These are phyloP conservation scores for Fomitopsis betulina DNA, from an alignment of 1,284 basidiomycete species.

Conservation along the genomic window DNA sequence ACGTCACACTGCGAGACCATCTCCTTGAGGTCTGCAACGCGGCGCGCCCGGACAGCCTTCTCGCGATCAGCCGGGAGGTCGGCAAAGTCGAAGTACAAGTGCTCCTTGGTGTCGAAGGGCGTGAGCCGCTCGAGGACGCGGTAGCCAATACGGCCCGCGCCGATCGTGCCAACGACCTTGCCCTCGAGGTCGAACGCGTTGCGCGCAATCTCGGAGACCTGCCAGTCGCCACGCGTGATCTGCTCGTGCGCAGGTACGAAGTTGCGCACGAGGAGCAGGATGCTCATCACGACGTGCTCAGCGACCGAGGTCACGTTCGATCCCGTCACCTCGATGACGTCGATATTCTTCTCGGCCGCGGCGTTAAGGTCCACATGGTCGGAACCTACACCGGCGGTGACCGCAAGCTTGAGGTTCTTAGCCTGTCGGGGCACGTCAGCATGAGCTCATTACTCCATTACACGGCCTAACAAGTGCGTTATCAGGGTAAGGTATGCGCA, in stretches of 20 bases:
- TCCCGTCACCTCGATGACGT: slow-evolving; percentile 43
- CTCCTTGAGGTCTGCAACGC: slow-evolving; percentile 79
- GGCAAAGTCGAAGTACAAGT: slow-evolving; percentile 92
- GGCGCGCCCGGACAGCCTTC: slow-evolving; percentile 67
- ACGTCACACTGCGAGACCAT: slow-evolving; percentile 84
- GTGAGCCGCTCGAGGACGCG: slow-evolving; percentile 84
- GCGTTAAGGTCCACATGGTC: slow-evolving; percentile 93
- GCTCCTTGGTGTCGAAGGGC: slow-evolving; percentile 89
- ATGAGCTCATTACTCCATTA: not conserved
- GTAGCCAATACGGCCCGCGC: slow-evolving; percentile 86
- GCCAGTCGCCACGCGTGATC: slow-evolving; percentile 83
- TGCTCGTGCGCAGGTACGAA: slow-evolving; percentile 83
- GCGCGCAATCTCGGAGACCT: slow-evolving; percentile 78
- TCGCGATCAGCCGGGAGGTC: slow-evolving; percentile 75
- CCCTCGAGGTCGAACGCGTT: slow-evolving; percentile 86
- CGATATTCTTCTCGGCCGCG: slow-evolving; percentile 78
- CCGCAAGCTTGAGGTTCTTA: slow-evolving; percentile 87
- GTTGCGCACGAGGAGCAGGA: slow-evolving; percentile 85
- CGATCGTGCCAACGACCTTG: slow-evolving; percentile 89
- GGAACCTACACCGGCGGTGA: slow-evolving; percentile 94
- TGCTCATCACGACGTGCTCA: slow-evolving; percentile 85
- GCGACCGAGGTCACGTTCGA: slow-evolving; percentile 88
- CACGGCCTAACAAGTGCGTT: not conserved
- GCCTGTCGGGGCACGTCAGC: slow-evolving; percentile 41
- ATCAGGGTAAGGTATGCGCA: not conserved